Evolutionary conservation across 202 grass and related monocot genomes (phyloP), one percentile per base, ranked within the genome.

Genomic region (Digitaria exilis): DNA sequence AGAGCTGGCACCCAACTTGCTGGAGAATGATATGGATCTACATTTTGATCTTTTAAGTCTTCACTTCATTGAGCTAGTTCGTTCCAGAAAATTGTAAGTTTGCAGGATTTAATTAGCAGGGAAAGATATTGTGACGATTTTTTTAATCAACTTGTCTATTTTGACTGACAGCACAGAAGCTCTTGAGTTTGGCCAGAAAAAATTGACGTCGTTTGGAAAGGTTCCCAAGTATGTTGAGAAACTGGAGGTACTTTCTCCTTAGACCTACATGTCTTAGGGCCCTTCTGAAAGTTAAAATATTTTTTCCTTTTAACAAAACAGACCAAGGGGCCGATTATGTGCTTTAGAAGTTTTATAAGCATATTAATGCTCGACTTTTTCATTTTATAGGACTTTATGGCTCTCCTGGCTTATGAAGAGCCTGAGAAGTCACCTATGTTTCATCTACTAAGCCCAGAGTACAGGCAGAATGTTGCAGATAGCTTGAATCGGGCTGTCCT

Each of bases 401-500:
- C 97, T 37, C 90, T 99, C 24, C 78, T 99, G 80, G 93, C 97
- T 67, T 99, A 99, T 75, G 88, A 92, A 65, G 97, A 99, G 43
- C 97, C 97, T 62, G 93, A 99, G 84, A 99, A 91, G 82, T 96
- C 97, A 82, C 97, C 97, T 37, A 99, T 99, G 93, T 99, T 99
- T 81, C 76, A 94, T 94, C 87, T 96, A 75, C 83, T 99, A 84
- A 94, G 91, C 75, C 88, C 87, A 73, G 96, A 96, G 31, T 89
- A 96, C 56, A 90, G 96, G 50, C 91, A 96, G 75, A 90, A 86
- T 73, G 85, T 99, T 54, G 91, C 93, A 73, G 96, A 99, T 82
- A 82, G 80, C 44, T 89, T 99, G 87, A 99, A 99, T 89, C 89
- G 87, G 50, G 89, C 96, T 91, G 86, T 99, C 60, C 88, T 99